Evolutionary conservation across 2,329 filamentous ascomycete species (phyloP), one percentile per base, ranked within the genome.

Genomic region (Ophiosphaerella narmari): DNA sequence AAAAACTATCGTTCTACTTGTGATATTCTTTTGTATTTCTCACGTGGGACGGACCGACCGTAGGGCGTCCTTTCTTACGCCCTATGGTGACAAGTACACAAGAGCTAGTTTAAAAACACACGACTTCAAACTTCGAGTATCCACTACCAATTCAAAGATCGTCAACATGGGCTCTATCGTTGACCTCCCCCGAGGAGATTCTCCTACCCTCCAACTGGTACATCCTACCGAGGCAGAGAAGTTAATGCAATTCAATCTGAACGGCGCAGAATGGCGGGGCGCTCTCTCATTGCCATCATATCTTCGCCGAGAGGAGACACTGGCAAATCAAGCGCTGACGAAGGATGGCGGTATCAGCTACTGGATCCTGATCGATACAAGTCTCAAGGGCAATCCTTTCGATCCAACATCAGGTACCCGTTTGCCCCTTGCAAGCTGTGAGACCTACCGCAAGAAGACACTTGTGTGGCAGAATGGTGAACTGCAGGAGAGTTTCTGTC

Each of bases 231-330:
- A 75, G 14, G 74, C 77, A 38, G 84, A 87, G 66, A 77, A 78
- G 43, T 65, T 79, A 44, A 75, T 77, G 34, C 80, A 80, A 44
- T 78, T 79, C 59, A 77, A 74, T 32, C 72, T 80, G 44, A 86
- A 86, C 63, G 81, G 78, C 47, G 65, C 68, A 1, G 78, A 80
- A 60, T 87, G 85, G 85, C 76, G 78, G 46, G 84, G 84, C 4
- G 76, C 78, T 1, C 70, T 87, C 16, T 74, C 77, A 11, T 52
- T 81, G 2, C 75, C 82, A 23, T 75, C 80, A 36, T 87, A 87
- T 60, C 75, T 86, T 21, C 76, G 77, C 12, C 81, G 85, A 42
- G 85, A 87, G 66, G 70, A 78, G 16, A 67, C 77, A 39, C 77
- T 87, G 6, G 67, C 75, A 34, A 66, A 74, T 34, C 80, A 83